Evolutionary conservation across 2,329 filamentous ascomycete species (phyloP).

Genomic region (Ampelomyces quisqualis): DNA sequence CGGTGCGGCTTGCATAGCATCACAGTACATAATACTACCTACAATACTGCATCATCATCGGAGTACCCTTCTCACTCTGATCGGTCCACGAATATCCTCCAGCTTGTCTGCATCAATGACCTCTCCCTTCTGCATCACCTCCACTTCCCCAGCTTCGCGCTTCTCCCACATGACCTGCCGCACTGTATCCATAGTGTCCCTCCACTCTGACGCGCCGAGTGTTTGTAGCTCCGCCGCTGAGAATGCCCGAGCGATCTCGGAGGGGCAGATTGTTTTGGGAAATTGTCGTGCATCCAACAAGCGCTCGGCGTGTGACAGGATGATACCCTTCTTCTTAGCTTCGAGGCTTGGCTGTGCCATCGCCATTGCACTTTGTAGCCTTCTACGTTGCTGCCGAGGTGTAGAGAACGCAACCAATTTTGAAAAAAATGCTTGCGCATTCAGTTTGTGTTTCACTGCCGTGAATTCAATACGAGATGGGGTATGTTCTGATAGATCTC

Average conservation of each 20-base stretch:
- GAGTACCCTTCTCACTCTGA: conserved; percentile 43
- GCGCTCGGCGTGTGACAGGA: conserved; percentile 22
- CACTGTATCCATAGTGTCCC: conserved; percentile 51
- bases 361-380: conserved; percentile 16
- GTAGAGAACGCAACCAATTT: too few relatives aligned
- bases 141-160: conserved; percentile 46
- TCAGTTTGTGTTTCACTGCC: neutral
- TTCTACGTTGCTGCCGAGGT: too few relatives aligned
- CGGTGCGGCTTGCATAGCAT: conserved; percentile 6
- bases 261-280: conserved; percentile 57
- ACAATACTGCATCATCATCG: neutral
- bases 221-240: conserved; percentile 43
- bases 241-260: conserved; percentile 52
- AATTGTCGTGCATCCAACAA: conserved; percentile 37
- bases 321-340: conserved; percentile 15
- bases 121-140: conserved; percentile 53
- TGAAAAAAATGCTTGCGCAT: too few relatives aligned
- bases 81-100: conserved; percentile 50
- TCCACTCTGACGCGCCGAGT: conserved; percentile 42
- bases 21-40: conserved; percentile 8
- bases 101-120: conserved; percentile 38
- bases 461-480: too few relatives aligned
- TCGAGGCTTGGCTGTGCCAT: conserved; percentile 10
- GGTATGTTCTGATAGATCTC: conserved; percentile 19
- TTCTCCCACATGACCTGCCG: conserved; percentile 48